A percentile compares a stretch with the other conserved stretches of the same genome.
Evolutionary conservation across 495 filamentous ascomycete species (phyloP).

Genomic region (Schizothecium vesticola): DNA sequence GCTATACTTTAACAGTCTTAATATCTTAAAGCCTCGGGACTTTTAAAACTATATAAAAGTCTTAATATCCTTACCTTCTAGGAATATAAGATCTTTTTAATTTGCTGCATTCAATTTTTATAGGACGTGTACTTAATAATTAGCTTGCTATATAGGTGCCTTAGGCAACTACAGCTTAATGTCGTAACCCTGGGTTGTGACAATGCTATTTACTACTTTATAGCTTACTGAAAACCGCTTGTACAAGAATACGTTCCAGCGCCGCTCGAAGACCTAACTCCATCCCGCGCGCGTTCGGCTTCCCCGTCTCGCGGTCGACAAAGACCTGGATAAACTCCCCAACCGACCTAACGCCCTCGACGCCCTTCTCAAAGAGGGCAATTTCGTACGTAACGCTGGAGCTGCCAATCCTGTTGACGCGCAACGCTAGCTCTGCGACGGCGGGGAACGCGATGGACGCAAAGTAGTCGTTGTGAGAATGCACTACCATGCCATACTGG

Average conservation of each 20-base stretch:
- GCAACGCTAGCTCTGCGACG: slow-evolving; percentile 70
- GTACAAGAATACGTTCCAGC: slow-evolving; percentile 38
- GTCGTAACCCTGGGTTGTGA: too few relatives aligned
- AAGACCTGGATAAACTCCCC: slow-evolving; percentile 89
- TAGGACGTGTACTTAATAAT: too few relatives aligned
- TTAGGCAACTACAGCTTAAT: too few relatives aligned
- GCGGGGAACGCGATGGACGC: slow-evolving; percentile 77
- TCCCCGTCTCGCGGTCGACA: slow-evolving; percentile 66
- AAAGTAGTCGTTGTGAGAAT: slow-evolving; percentile 80
- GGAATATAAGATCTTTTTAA: too few relatives aligned
- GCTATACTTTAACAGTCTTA: too few relatives aligned
- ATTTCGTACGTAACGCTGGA: slow-evolving; percentile 92
- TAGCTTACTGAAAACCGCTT: slow-evolving; percentile 11
- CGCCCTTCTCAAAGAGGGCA: slow-evolving; percentile 72
- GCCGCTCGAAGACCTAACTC: slow-evolving; percentile 45
- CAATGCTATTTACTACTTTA: neutral
- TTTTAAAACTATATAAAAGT: too few relatives aligned
- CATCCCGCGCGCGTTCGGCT: slow-evolving; percentile 61
- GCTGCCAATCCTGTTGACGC: slow-evolving; percentile 77
- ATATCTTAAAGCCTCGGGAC: too few relatives aligned
- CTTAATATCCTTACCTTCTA: too few relatives aligned
- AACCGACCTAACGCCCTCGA: slow-evolving; percentile 74
- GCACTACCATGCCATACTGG: slow-evolving; percentile 77
- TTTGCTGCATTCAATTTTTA: too few relatives aligned
- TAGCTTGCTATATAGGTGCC: too few relatives aligned